Percentiles rank a stretch among this genome's conserved stretches.
phyloP scores from a whole-genome alignment of 2,329 filamentous ascomycete species.

The Colletotrichum incanum region DNA sequence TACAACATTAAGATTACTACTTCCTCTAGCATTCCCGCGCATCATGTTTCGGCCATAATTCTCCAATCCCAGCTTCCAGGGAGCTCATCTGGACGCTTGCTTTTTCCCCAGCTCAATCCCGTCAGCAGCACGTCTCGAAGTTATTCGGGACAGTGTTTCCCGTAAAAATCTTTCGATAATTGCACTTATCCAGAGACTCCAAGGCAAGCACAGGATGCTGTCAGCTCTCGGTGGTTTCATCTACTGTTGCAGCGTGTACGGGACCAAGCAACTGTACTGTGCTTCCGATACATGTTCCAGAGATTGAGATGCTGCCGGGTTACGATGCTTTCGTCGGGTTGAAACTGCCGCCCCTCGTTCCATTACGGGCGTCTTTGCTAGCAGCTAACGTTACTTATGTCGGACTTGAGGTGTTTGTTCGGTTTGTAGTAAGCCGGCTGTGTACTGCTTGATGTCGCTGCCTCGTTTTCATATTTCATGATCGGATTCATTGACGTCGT shows the following conservation, averaged over 20 bases:
- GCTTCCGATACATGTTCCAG: not conserved
- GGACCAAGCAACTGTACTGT: not conserved
- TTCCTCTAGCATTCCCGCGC: not conserved
- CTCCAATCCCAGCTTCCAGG: not conserved
- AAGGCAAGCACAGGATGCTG: not conserved
- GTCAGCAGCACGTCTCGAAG: not conserved
- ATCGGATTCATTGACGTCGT: not conserved
- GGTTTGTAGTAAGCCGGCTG: not conserved
- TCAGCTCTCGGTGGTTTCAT: not conserved
- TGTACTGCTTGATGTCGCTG: not conserved
- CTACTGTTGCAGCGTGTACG: too few relatives aligned
- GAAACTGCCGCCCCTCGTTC: not conserved
- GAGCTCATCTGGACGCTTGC: not conserved
- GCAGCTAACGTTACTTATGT: too few relatives aligned
- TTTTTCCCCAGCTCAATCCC: not conserved
- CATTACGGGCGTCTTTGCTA: not conserved
- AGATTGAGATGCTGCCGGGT: not conserved
- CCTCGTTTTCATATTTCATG: not conserved
- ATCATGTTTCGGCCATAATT: not conserved
- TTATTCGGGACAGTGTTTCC: not conserved
- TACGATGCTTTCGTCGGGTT: not conserved
- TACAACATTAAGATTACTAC: not conserved
- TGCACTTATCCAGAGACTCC: not conserved
- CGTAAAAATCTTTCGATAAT: not conserved
- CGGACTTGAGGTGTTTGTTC: not conserved